Evolutionary conservation across 768 basidiomycete genomes (phyloP), one percentile per base, ranked within the genome.

Genomic region (Pleurotus sapidus): DNA sequence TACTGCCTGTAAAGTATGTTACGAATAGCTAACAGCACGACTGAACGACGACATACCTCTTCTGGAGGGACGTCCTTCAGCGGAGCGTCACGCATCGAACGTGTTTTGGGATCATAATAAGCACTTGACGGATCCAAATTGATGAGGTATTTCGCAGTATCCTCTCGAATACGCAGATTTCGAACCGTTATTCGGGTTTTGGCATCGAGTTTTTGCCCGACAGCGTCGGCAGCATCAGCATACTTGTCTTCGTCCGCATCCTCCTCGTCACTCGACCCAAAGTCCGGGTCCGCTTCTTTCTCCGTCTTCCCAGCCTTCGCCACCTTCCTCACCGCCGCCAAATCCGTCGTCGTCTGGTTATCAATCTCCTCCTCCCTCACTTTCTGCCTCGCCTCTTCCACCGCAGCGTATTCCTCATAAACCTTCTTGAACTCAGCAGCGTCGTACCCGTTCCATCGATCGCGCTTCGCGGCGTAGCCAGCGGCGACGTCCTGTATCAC

Each of bases 1-100:
- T 66, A 78, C 79, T 5, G 93, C 86, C 93, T 95, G 47, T 48
- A 24, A 20, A 55, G 43, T 50, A 15, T 20, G 59, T 49, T 30
- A 40, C 56, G 24, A 59, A 43, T 46, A 40, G 47, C 50, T 50
- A 45, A 60, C 11, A 55, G 20, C 12, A 34, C 18, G 4, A 34
- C 25, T 2, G 20, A 20, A 49, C 49, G 11, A 20, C 38, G 6
- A 74, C 89, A 50, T 68, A 95, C 95, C 66, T 98, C 96, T 72
- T 96, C 94, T n/a, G 91, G 74, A 5, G 86, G 78, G 23, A 91
- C 76, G 63, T 85, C 83, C 68, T 83, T 84, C 12, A 87, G 59
- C 0, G 96, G 97, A 42, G 96, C 95, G 66, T 99, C 97, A 73
- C 97, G 89, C 97, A 99, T 99, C 5, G 96, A 98, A 67, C 97